Base-by-base conservation (phyloP, 352 stramenopile genomes). In the Pythium graminicola region DNA sequence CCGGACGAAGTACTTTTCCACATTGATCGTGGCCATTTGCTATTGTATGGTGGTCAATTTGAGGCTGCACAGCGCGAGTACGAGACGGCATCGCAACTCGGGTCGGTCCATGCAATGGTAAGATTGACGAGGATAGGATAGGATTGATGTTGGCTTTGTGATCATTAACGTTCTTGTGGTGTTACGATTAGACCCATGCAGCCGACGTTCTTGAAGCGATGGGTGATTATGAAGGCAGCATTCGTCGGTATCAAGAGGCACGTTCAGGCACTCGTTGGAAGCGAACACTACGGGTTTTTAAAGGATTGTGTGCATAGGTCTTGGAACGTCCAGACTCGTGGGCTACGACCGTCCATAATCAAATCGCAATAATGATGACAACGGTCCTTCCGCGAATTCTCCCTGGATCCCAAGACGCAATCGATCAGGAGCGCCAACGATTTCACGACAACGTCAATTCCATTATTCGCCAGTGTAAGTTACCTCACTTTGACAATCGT, bases 361-460 rank as follows among this genome's bases (percentile, higher is more conserved):
- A 54, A 29, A 39, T 62, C 22, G 44, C 52, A 1, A 39, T 88
- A 9, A 83, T 86, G 76, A 72, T 67, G 52, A 70, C 73, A 6
- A 87, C 73, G 0, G 76, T 89, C 13, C 42, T 89, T 16, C 81
- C 77, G 32, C 70, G 74, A 19, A 73, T 89, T 28, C 61, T 91
- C 2, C 81, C 80, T 2, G 61, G 52, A 19, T 72, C 60, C 3
- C 66, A 86, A 44, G 57, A 67, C 19, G 57, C 77, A 14, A 83
- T 89, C 22, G 70, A 86, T 35, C 24, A 27, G 3, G 65, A 69
- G 20, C 73, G 76, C 10, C 31, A 60, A n/a, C 66, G 62, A 3
- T 76, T 88, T 40, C 62, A 70, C 40, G 39, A 27, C 6, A 63
- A 83, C 32, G 44, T 91, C 10, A 59, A 71, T 24, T 28, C 49